Base-by-base conservation (phyloP, 2,329 filamentous ascomycete genomes). In the Colletotrichum sp. region DNA sequence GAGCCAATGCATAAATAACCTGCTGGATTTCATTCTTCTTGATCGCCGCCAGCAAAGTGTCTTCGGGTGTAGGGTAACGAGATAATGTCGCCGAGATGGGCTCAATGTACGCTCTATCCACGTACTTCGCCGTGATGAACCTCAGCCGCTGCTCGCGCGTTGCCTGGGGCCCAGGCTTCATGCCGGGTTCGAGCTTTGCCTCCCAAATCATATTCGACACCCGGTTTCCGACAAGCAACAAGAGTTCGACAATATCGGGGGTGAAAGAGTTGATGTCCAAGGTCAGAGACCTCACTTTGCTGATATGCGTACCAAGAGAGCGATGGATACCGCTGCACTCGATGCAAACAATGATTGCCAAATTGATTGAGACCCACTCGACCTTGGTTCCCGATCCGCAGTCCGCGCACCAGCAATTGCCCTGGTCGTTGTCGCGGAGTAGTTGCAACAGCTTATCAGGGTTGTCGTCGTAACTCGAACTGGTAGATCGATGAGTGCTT, bases 181-280 rank as follows among this genome's bases (percentile, higher is more conserved):
- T 81, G 8, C 90, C 87, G 29, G 90, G 90, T 75, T 98, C 95
- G 29, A 99, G 89, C 77, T 88, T 95, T 16, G 96, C 93, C 87
- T 99, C 97, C 95, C 96, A 99, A 25, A 99, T 90, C 93, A 96
- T 96, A 85, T 99, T 99, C 80, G 96, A 97, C 68, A 98, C 93
- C 67, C 96, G 92, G 83, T 99, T 99, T 77, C 98, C 98, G 78
- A 99, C 93, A 75, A 96, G 93, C 74, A 98, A 89, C 57, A 99
- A 90, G 64, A 99, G 90, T 83, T 99, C 98, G 83, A 99, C 94
- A 83, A 99, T 98, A 88, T 99, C 98, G 80, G 95, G 94, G 5
- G 97, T 99, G 84, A 99, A 99, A 0, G 96, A 98, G 70, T 95
- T 96, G 79, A 98, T 98, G 83, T 99, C 97, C 57, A 99, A 90